A percentile compares a stretch with the other conserved stretches of the same genome.
Evolutionary conservation across 768 basidiomycete species (phyloP).

Genomic region (Leccinum subgranulosum): DNA sequence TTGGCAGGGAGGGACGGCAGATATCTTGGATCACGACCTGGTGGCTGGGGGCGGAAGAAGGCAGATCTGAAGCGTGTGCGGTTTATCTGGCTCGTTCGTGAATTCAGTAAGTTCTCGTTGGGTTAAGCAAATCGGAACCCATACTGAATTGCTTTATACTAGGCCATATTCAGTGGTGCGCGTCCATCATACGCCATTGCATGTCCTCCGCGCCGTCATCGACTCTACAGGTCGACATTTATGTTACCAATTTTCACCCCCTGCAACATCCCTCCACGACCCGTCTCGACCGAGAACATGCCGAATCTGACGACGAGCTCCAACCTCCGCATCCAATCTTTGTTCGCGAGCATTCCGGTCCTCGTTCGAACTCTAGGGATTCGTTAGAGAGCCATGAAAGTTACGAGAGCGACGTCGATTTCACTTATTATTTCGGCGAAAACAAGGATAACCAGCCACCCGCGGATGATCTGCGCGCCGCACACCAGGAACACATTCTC

Average conservation of each 20-base stretch:
- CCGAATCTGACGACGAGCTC: conserved; percentile 23
- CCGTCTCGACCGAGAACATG: conserved; percentile 4
- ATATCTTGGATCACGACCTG: conserved; percentile 44
- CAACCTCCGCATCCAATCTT: conserved; percentile 36
- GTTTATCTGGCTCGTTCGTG: conserved; percentile 76
- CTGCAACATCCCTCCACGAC: neutral
- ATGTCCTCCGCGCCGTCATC: conserved; percentile 47
- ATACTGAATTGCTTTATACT: neutral
- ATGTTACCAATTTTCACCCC: conserved; percentile 59
- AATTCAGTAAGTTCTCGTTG: conserved; percentile 54
- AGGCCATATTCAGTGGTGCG: conserved; percentile 83
- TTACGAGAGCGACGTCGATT: conserved; percentile 36
- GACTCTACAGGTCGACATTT: conserved; percentile 65
- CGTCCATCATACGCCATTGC: conserved; percentile 61
- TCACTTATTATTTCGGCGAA: conserved; percentile 41
- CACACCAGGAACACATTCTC: conserved; percentile 49
- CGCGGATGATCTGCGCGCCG: conserved; percentile 30
- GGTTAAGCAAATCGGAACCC: neutral
- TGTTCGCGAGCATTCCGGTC: conserved; percentile 5
- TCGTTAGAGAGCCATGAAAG: conserved; percentile 33
- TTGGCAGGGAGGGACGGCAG: conserved; percentile 54
- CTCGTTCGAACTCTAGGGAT: conserved; percentile 16
- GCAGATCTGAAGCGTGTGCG: conserved; percentile 54
- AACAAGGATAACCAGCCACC: conserved; percentile 30
- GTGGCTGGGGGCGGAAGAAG: conserved; percentile 40